Percentiles rank a stretch among this genome's conserved stretches.
phyloP scores from a whole-genome alignment of 768 basidiomycete species.

The Phylloporus sp. region DNA sequence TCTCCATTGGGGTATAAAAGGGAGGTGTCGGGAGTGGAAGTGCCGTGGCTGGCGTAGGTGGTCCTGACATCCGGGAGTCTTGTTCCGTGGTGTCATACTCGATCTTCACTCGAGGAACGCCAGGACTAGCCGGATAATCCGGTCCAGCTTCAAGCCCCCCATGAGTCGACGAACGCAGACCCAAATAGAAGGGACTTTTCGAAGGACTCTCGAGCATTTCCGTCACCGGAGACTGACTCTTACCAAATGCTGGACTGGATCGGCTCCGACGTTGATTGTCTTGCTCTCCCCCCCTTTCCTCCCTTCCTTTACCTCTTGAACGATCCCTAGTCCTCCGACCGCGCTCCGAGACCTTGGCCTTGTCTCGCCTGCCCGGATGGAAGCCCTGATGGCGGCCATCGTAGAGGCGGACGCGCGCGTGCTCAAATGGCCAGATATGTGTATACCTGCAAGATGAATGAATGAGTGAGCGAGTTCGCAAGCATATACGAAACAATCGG shows the following conservation, averaged over 20 bases:
- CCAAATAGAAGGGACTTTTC: conserved; percentile 8
- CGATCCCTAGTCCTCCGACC: conserved; percentile 13
- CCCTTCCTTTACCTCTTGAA: background rate
- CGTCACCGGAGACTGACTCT: background rate
- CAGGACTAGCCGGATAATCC: background rate
- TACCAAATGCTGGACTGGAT: conserved; percentile 17
- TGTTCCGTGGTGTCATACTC: conserved; percentile 22
- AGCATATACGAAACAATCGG: background rate
- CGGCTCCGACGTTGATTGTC: conserved; percentile 16
- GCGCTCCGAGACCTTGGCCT: conserved; percentile 14
- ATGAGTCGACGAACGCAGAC: conserved; percentile 1
- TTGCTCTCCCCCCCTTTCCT: conserved; percentile 1
- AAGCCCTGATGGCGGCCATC: conserved; percentile 33
- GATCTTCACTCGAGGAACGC: conserved; percentile 19
- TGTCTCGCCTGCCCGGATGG: conserved; percentile 22
- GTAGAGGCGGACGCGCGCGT: conserved; percentile 76
- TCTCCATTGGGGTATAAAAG: conserved; percentile 28
- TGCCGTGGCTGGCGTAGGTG: conserved; percentile 20
- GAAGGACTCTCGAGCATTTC: background rate
- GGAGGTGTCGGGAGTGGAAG: conserved; percentile 20
- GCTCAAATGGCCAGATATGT: conserved; percentile 97
- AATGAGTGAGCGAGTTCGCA: conserved; percentile 6
- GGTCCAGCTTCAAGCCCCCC: background rate
- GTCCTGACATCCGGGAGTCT: conserved; percentile 17
- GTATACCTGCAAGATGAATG: conserved; percentile 56